Conservation (phyloP, 2,329 filamentous ascomycete species). For the Verticillium longisporum region DNA sequence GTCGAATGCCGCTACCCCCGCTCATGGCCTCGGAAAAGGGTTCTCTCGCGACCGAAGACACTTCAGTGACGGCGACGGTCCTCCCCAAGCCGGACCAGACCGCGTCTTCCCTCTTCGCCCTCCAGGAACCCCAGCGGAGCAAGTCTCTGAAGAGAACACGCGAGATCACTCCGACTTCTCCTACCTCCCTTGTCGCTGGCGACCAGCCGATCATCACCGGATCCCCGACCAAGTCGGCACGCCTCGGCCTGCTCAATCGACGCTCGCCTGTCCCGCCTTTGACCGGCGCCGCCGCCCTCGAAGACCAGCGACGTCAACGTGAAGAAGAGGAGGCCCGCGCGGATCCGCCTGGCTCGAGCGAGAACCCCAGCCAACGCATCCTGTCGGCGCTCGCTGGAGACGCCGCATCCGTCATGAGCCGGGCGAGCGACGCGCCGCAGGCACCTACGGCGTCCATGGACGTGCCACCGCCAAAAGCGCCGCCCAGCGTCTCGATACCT, state of each 20-base stretch:
- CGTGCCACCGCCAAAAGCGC: conserved; percentile 25
- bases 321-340: conserved; percentile 34
- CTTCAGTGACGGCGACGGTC: conserved; percentile 26
- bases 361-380: conserved; percentile 47
- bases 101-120: not conserved
- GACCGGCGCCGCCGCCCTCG: conserved; percentile 46
- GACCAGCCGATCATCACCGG: conserved; percentile 19
- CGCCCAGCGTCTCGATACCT: conserved; percentile 16
- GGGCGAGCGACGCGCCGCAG: conserved; percentile 45
- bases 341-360: conserved; percentile 37
- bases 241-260: conserved; percentile 35
- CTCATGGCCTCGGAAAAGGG: conserved; percentile 49
- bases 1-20: not conserved
- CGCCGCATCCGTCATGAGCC: conserved; percentile 45
- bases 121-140: conserved; percentile 15
- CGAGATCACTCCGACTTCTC: conserved; percentile 32
- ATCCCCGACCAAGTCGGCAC: conserved; percentile 48
- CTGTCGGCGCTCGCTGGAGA: conserved; percentile 49
- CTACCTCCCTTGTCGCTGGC: conserved; percentile 1
- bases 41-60: conserved; percentile 44
- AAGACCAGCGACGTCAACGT: conserved; percentile 43
- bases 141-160: conserved; percentile 35
- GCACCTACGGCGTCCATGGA: conserved; percentile 38
- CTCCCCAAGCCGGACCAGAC: not conserved
- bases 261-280: conserved; percentile 36